Evolutionary conservation across 495 filamentous ascomycete species (phyloP).

Genomic region (Aspergillus steynii): DNA sequence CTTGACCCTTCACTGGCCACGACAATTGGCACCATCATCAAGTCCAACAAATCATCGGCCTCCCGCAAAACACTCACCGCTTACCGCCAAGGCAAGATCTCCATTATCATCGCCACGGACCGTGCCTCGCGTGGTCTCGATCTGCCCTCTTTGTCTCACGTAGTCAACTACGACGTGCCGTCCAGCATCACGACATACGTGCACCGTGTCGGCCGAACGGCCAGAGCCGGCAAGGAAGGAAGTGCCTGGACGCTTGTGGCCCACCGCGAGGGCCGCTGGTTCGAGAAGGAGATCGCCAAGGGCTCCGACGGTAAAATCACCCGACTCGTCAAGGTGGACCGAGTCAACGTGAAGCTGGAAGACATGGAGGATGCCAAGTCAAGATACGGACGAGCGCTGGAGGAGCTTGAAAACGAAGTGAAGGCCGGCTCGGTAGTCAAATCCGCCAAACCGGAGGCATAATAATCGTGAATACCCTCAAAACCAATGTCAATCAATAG

Average conservation of each 20-base stretch:
- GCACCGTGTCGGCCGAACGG: slow-evolving; percentile 90
- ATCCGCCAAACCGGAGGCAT: not conserved
- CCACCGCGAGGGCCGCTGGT: slow-evolving; percentile 79
- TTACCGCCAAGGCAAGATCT: slow-evolving; percentile 63
- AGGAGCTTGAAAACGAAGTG: slow-evolving; percentile 46
- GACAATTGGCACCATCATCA: slow-evolving; percentile 69
- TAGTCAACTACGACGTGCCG: slow-evolving; percentile 94
- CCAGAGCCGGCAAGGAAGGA: slow-evolving; percentile 74
- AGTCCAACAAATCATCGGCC: slow-evolving; percentile 65
- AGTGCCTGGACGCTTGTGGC: slow-evolving; percentile 81
- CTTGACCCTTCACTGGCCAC: slow-evolving; percentile 59
- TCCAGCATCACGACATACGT: slow-evolving; percentile 78
- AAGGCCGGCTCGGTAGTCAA: slow-evolving; percentile 18
- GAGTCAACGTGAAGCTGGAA: slow-evolving; percentile 45
- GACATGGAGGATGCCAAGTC: slow-evolving; percentile 49
- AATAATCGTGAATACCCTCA: not conserved
- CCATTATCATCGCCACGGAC: slow-evolving; percentile 85
- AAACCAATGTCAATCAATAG: not conserved
- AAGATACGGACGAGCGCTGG: slow-evolving; percentile 62
- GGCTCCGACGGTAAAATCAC: slow-evolving; percentile 45
- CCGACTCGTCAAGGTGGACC: slow-evolving; percentile 39
- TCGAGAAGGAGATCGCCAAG: slow-evolving; percentile 73
- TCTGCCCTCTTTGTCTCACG: slow-evolving; percentile 71
- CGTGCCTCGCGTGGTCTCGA: slow-evolving; percentile 93
- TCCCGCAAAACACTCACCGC: slow-evolving; percentile 62